Percentiles rank a stretch among this genome's conserved stretches.
Conservation (phyloP, 1,139 yeast genomes). For the Saccharomycopsis crataegensis region DNA sequence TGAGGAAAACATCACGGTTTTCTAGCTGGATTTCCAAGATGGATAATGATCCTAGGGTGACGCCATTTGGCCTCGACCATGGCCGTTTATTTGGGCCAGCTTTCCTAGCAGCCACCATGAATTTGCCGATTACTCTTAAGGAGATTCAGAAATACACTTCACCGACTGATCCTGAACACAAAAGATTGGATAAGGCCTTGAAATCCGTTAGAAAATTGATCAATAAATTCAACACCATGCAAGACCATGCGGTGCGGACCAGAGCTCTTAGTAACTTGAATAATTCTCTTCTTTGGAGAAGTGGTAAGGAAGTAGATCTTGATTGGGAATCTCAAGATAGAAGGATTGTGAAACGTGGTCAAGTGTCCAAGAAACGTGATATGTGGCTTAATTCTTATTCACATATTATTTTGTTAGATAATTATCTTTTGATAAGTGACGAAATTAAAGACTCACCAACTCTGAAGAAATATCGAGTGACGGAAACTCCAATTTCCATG, state of each 20-base stretch:
- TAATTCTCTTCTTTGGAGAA: conserved; percentile 44
- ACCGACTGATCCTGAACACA: conserved; percentile 48
- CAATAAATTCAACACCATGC: conserved; percentile 45
- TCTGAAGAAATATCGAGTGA: conserved; percentile 34
- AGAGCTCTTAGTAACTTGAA: conserved; percentile 42
- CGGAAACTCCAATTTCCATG: conserved; percentile 55
- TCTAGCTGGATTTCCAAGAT: conserved; percentile 40
- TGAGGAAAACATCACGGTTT: conserved; percentile 41
- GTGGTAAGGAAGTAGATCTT: conserved; percentile 29
- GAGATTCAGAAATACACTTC: conserved; percentile 50
- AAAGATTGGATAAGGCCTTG: conserved; percentile 47
- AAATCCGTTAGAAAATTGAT: conserved; percentile 39
- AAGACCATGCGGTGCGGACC: conserved; percentile 47
- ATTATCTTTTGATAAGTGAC: conserved; percentile 65
- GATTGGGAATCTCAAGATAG: conserved; percentile 37
- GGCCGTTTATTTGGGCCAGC: conserved; percentile 65
- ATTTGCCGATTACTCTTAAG: conserved; percentile 56
- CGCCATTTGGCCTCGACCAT: conserved; percentile 40
- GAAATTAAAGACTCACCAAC: conserved; percentile 22
- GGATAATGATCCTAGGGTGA: conserved; percentile 35
- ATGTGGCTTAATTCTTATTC: conserved; percentile 45
- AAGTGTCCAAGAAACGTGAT: conserved; percentile 55
- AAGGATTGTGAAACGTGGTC: conserved; percentile 52
- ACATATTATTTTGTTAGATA: conserved; percentile 63
- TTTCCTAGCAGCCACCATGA: conserved; percentile 67